Percentiles rank a stretch among this genome's conserved stretches.
These are phyloP conservation scores for Penicillium sclerotigenum DNA, from an alignment of 2,329 filamentous ascomycete genomes.

Conservation along the genomic window DNA sequence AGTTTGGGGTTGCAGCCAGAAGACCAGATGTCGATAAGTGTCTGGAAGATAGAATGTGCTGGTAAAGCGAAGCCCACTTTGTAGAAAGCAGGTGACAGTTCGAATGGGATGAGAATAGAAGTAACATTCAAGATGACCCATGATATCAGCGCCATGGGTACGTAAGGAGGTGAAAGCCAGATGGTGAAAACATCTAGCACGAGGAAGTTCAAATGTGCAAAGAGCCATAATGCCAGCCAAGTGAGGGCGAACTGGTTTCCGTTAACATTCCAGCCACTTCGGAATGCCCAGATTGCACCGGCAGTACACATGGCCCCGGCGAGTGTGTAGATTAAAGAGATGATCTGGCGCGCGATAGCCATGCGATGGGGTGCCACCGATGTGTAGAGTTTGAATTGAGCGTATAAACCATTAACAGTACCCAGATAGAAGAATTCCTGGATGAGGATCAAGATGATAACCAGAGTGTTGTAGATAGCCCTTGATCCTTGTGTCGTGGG, in stretches of 20 bases:
- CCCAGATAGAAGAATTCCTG: slow-evolving; percentile 51
- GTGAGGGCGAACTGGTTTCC: slow-evolving; percentile 42
- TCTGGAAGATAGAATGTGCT: slow-evolving; percentile 41
- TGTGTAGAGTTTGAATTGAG: slow-evolving; percentile 39
- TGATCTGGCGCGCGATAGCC: slow-evolving; percentile 33
- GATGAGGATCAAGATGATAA: slow-evolving; percentile 47
- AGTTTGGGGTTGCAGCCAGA: slow-evolving; percentile 43
- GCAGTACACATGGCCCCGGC: slow-evolving; percentile 41
- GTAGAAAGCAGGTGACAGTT: slow-evolving; percentile 44
- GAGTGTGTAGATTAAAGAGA: slow-evolving; percentile 41
- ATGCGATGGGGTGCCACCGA: slow-evolving; percentile 29
- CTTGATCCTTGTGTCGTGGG: slow-evolving; percentile 43
- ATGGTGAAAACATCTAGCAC: slow-evolving; percentile 46
- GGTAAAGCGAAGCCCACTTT: slow-evolving; percentile 42
- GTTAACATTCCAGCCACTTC: slow-evolving; percentile 40
- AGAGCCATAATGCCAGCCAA: slow-evolving; percentile 48
- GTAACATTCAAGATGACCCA: slow-evolving; percentile 48
- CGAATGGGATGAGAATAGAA: slow-evolving; percentile 44
- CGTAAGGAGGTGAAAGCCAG: slow-evolving; percentile 39
- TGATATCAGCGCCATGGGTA: slow-evolving; percentile 46
- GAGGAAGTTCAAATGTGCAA: slow-evolving; percentile 46
- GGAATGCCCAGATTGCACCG: slow-evolving; percentile 47
- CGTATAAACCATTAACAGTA: slow-evolving; percentile 45
- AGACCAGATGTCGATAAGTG: slow-evolving; percentile 46
- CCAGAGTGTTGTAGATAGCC: slow-evolving; percentile 47